Evolutionary conservation across 2,329 filamentous ascomycete species (phyloP).

Genomic region (Lecanosticta acicola): DNA sequence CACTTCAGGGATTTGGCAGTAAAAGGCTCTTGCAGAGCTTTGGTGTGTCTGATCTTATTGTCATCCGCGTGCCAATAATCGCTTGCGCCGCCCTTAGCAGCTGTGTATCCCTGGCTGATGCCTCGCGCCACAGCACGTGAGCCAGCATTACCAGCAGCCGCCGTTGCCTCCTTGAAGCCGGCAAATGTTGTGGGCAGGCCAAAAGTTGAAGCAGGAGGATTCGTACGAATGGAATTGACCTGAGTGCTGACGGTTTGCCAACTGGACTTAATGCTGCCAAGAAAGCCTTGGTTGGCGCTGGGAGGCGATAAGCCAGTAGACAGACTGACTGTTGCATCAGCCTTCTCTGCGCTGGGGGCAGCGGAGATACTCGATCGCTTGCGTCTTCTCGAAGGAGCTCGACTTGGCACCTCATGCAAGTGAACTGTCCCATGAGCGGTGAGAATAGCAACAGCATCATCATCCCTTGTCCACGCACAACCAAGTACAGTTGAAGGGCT

Average conservation of each 20-base stretch:
- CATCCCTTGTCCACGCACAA: slow-evolving; percentile 78
- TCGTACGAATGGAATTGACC: slow-evolving; percentile 26
- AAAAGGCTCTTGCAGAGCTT: slow-evolving; percentile 44
- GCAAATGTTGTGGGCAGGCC: slow-evolving; percentile 30
- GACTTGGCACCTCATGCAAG: slow-evolving; percentile 70
- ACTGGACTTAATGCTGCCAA: slow-evolving; percentile 32
- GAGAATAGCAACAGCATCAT: slow-evolving; percentile 78
- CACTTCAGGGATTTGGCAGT: slow-evolving; percentile 56
- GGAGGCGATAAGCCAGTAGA: slow-evolving; percentile 30
- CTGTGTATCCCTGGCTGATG: slow-evolving; percentile 67
- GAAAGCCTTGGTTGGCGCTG: slow-evolving; percentile 26
- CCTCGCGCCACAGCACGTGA: slow-evolving; percentile 67
- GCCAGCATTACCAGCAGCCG: slow-evolving; percentile 50
- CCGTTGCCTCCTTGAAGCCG: slow-evolving; percentile 28
- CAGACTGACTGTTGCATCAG: slow-evolving; percentile 29
- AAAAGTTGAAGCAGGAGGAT: slow-evolving; percentile 15
- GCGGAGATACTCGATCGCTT: slow-evolving; percentile 22
- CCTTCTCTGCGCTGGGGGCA: slow-evolving; percentile 26
- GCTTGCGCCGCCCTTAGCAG: slow-evolving; percentile 62
- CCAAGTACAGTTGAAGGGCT: slow-evolving; percentile 88
- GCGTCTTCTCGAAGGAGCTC: slow-evolving; percentile 33
- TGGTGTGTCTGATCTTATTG: slow-evolving; percentile 63
- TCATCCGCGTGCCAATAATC: slow-evolving; percentile 69
- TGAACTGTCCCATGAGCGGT: slow-evolving; percentile 95
- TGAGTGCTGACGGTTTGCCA: slow-evolving; percentile 39